Base-by-base conservation (phyloP, 2,329 filamentous ascomycete genomes). In the Leptographium procerum region DNA sequence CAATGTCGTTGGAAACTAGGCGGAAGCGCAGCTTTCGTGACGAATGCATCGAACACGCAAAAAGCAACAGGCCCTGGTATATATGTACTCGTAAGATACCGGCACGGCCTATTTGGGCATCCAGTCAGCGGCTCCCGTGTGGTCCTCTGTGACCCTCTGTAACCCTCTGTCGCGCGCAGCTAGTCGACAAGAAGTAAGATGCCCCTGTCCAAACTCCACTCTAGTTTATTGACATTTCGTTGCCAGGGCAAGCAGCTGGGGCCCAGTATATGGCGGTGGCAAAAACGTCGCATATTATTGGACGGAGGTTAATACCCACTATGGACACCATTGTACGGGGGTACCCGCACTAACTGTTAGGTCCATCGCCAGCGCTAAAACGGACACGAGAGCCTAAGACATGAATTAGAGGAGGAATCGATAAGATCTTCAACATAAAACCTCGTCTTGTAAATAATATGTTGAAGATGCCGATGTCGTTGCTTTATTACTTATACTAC, bases 21-120 rank as follows among this genome's bases (percentile, higher is more conserved):
- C 64, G 63, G 55, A 59, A 67, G 53, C 66, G 65, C 52, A 62
- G 62, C n/a, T 62, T 59, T 57, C 63, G 65, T 51, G 62, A 64
- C 29, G 60, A 62, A 66, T 67, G 64, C 66, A 68, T 68, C 53
- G 53, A 58, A 57, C 19, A 16, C n/a, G n/a, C n/a, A n/a, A n/a
- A n/a, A n/a, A n/a, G n/a, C n/a, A n/a, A n/a, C 11, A 40, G 36
- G 40, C 40, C 8, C 5, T 14, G 28, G 36, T 26, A 19, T 33
- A 24, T 52, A 34, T 34, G 29, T 52, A 34, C 50, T 9, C 22
- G 5, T 10, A 8, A 29, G 16, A 28, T 16, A 19, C 33, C 28
- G 28, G 24, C 19, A 26, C 51, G 13, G 48, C 13, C 48, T 16
- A 19, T 53, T n/a, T n/a, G n/a, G n/a, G n/a, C n/a, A n/a, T n/a